phyloP scores from a whole-genome alignment of 805 yeast genomes.

The Saccharomyces cerevisiae region DNA sequence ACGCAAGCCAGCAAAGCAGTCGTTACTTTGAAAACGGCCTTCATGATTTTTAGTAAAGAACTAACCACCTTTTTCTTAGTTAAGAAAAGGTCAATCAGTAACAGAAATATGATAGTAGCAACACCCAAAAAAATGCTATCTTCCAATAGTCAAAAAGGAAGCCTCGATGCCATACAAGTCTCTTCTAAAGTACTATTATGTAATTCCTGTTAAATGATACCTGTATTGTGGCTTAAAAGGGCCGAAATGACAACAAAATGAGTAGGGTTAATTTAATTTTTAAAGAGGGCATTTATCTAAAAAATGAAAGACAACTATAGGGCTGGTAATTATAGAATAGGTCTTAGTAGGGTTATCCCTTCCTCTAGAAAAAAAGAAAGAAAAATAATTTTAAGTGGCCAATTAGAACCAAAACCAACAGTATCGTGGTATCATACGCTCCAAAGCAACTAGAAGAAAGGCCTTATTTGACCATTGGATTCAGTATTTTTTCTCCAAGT shows the following conservation, averaged over 20 bases:
- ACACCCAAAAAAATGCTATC: neutral
- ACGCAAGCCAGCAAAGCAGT: neutral
- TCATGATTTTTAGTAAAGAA: neutral
- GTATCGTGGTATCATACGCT: neutral
- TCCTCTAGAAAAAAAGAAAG: neutral
- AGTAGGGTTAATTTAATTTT: neutral
- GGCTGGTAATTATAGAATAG: neutral
- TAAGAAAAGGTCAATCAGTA: neutral
- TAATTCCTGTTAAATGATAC: neutral
- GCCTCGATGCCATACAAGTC: neutral
- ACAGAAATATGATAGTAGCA: neutral
- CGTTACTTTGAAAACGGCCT: neutral
- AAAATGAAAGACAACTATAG: neutral
- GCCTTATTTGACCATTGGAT: neutral
- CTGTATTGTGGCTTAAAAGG: neutral
- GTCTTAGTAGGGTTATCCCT: neutral
- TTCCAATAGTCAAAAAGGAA: neutral
- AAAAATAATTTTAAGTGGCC: neutral
- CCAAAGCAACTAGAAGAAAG: neutral
- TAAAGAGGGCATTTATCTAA: neutral
- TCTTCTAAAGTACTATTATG: neutral
- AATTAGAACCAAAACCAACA: neutral
- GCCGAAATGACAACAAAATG: neutral
- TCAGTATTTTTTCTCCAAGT: neutral
- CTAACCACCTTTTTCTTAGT: neutral